phyloP scores from a whole-genome alignment of 2,329 filamentous ascomycete genomes.

The Neospermospora avenae region DNA sequence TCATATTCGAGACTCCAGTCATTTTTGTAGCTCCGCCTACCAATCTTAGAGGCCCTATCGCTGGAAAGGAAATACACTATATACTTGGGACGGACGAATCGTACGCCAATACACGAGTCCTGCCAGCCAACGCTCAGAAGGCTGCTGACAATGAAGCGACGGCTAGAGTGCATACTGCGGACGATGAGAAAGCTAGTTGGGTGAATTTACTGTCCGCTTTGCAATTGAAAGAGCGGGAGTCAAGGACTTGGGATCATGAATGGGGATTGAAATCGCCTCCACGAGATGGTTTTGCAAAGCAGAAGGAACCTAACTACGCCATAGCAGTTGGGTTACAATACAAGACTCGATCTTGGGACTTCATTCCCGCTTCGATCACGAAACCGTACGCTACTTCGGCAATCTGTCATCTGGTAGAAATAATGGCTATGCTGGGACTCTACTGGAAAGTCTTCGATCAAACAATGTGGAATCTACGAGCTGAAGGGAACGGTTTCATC shows the following conservation, averaged over 20 bases:
- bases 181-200: conserved; percentile 56
- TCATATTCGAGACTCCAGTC: conserved; percentile 38
- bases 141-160: conserved; percentile 15
- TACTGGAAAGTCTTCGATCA: conserved; percentile 59
- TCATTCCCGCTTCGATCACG: conserved; percentile 37
- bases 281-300: background rate
- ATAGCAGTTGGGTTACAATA: conserved; percentile 32
- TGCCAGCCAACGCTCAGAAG: conserved; percentile 13
- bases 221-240: conserved; percentile 48
- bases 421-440: conserved; percentile 42
- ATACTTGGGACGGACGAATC: conserved; percentile 28
- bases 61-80: conserved; percentile 23
- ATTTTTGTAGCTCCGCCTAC: conserved; percentile 32
- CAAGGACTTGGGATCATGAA: conserved; percentile 41
- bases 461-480: conserved; percentile 46
- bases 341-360: conserved; percentile 39
- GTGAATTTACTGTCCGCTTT: conserved; percentile 47
- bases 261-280: conserved; percentile 10
- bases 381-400: conserved; percentile 38
- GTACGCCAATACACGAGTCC: conserved; percentile 26
- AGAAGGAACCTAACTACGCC: conserved; percentile 20
- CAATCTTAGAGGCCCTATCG: conserved; percentile 31
- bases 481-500: conserved; percentile 38
- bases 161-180: conserved; percentile 47
- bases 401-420: conserved; percentile 37